Base-by-base conservation (phyloP, 176 grass and related monocot species). In the Leersia perrieri region DNA sequence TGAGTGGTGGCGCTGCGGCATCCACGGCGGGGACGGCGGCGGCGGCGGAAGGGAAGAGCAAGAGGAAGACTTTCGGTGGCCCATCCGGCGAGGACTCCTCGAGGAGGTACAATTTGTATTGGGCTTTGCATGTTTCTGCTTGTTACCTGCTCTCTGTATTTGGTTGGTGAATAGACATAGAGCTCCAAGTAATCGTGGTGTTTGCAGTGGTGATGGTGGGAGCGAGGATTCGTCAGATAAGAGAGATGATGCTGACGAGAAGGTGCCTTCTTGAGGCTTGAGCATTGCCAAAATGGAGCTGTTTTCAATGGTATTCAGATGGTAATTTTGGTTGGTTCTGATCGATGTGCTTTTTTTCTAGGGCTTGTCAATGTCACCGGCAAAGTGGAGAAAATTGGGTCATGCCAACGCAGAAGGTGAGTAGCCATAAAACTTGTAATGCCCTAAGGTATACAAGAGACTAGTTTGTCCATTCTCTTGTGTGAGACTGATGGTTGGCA, bases 351-450 rank as follows among this genome's bases (percentile, higher is more conserved):
- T 55, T 69, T 33, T 90, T 76, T 82, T 28, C 32, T 62, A 97
- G 94, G 88, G 73, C 16, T 84, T 82, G 29, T 82, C 94, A 57
- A 82, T 82, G 29, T 82, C 94, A 57, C 79, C 88, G 58, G 66
- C 77, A 30, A 91, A 93, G 88, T 90, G 88, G 90, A 95, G 75
- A 70, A 95, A 91, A 60, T 82, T 63, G 57, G 34, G 38, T 12
- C 33, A 58, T 44, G 31, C 73, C 45, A 33, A 42, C 33, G 69
- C n/a, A 80, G 53, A 86, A 90, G 93, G 93, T 94, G 35, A 20
- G 75, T n/a, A 57, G 23, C 42, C 23, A 36, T 1, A 12, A 16
- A 55, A 40, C 40, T 18, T 25, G 11, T 34, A 77, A 39, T 62
- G 39, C 9, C 27, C 66, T 49, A 4, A 13, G 7, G 0, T 55